Evolutionary conservation across 257 asterid genomes (phyloP), one percentile per base, ranked within the genome.

Genomic region (Pogostemon cablin): DNA sequence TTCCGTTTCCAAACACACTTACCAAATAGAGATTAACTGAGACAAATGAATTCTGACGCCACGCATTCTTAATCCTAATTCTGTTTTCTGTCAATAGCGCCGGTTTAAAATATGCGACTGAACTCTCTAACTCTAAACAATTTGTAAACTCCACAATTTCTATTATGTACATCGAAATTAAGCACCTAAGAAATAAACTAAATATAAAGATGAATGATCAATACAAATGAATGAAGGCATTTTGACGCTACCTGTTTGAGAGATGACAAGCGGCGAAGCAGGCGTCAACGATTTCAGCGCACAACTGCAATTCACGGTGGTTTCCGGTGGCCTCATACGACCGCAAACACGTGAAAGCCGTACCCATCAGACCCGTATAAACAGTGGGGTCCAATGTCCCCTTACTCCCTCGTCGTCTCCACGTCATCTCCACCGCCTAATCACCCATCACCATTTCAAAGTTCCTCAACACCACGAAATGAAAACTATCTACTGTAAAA

Each of bases 311-410:
- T 75, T 90, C 95, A 41, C 48, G 75, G 80, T 15, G 84, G 78
- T 71, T 78, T 20, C 87, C 90, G 73, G 95, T 86, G 69, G 88
- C 84, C 81, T 83, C 85, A 49, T 84, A 88, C 25, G 90, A 85
- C 67, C 91, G 79, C 77, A 90, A 69, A 69, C 95, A 90, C 64
- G 82, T 76, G 81, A 86, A 83, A 52, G 97, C 91, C 35, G 93
- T 88, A 62, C 96, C 97, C 65, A 90, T 69, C 80, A 90, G 63
- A 5, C 97, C 95, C 62, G 93, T 77, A 62, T 79, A 88, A 59
- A 83, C 84, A 3, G 84, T 85, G 17, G 88, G 87, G 75, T 90
- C 96, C 60, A 79, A 68, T 25, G 68, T 74, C 37, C 72, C 70
- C 40, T 61, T 54, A 46, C 8, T 32, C 15, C 75, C 79, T 17